These are phyloP conservation scores for Termitomyces sp. DNA, from an alignment of 768 basidiomycete genomes.

Conservation along the genomic window DNA sequence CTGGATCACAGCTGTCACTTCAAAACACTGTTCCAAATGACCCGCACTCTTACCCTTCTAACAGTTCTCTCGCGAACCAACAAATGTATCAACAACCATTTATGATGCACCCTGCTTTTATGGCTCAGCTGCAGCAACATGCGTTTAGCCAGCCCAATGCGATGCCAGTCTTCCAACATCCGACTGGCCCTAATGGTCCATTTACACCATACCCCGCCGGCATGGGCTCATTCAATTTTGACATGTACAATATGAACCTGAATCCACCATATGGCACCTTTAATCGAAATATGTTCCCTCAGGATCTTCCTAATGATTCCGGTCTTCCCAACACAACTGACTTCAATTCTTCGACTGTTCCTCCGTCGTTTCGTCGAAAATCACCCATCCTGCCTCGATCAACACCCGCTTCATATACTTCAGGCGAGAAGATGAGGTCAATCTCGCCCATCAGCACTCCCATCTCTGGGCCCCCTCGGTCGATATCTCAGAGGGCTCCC, in stretches of 20 bases:
- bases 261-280: neutral
- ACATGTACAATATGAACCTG: neutral
- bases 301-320: neutral
- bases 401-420: slow-evolving; percentile 4
- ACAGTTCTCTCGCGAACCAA: neutral
- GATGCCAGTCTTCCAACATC: slow-evolving; percentile 3
- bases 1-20: neutral
- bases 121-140: slow-evolving; percentile 5
- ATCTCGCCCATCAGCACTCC: slow-evolving; percentile 4
- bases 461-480: neutral
- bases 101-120: slow-evolving; percentile 2
- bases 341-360: slow-evolving; percentile 9
- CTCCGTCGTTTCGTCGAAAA: slow-evolving; percentile 13
- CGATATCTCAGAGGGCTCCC: neutral
- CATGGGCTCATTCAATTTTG: neutral
- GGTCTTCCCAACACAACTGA: neutral
- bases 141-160: neutral
- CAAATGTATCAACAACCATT: slow-evolving; percentile 6
- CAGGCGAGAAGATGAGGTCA: slow-evolving; percentile 7
- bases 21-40: neutral
- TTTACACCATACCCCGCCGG: neutral
- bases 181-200: neutral
- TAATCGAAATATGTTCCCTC: slow-evolving; percentile 4
- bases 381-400: slow-evolving; percentile 7
- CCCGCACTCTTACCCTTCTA: neutral